phyloP scores from a whole-genome alignment of 371 early-diverging fungal species.

The Rhizopus delemar region DNA sequence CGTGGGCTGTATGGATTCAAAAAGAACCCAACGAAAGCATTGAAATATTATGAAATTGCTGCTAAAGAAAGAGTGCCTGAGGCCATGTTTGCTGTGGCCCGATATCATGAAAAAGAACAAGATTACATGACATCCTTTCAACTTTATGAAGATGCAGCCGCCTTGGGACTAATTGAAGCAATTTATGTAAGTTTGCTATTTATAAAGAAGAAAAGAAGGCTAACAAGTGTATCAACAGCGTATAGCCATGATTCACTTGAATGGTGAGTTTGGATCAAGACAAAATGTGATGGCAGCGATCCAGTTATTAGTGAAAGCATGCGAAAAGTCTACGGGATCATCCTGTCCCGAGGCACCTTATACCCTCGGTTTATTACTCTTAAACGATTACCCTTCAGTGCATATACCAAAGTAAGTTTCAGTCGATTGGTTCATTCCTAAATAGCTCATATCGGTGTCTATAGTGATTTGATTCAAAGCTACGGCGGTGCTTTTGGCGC shows the following conservation, averaged over 20 bases:
- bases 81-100: constrained; percentile 40
- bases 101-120: constrained; percentile 57
- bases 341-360: constrained; percentile 42
- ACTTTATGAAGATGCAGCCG: constrained; percentile 75
- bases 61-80: constrained; percentile 39
- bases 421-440: background rate
- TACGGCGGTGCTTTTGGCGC: constrained; percentile 40
- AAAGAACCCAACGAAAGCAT: constrained; percentile 52
- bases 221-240: constrained; percentile 19
- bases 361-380: constrained; percentile 35
- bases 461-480: constrained; percentile 28
- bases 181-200: constrained; percentile 54
- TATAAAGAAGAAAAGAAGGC: background rate
- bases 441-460: background rate
- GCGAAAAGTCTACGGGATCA: constrained; percentile 31
- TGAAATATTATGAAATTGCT: constrained; percentile 42
- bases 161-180: constrained; percentile 65
- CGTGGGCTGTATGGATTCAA: constrained; percentile 59
- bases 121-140: constrained; percentile 67
- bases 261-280: constrained; percentile 45
- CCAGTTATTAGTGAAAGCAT: constrained; percentile 35
- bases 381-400: constrained; percentile 34
- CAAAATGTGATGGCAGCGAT: constrained; percentile 33
- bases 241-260: constrained; percentile 40
- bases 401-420: constrained; percentile 34